phyloP scores from a whole-genome alignment of 768 basidiomycete genomes.

The Auriscalpium orientale region DNA sequence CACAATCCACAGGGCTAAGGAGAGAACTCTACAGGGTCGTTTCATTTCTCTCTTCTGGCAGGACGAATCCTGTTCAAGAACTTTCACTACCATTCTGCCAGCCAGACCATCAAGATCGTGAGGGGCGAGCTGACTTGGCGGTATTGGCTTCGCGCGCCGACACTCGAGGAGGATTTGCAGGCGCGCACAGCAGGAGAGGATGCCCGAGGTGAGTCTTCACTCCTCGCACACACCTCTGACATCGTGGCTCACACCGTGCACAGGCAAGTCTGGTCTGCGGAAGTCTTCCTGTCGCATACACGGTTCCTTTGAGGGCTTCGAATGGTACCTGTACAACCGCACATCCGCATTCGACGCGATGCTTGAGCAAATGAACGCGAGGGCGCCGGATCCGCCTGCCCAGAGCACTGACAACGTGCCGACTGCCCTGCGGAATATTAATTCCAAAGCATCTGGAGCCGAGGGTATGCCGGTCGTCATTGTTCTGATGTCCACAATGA shows the following conservation, averaged over 20 bases:
- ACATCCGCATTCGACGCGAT: constrained; percentile 88
- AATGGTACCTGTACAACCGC: constrained; percentile 90
- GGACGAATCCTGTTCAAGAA: constrained; percentile 88
- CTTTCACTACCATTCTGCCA: constrained; percentile 83
- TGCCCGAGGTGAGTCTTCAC: constrained; percentile 31
- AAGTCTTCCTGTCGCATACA: constrained; percentile 71
- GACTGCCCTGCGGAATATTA: constrained; percentile 20
- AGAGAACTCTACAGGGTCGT: constrained; percentile 36
- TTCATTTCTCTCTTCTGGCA: constrained; percentile 83
- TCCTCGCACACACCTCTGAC: background rate
- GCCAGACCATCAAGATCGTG: constrained; percentile 78
- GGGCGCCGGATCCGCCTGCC: constrained; percentile 17
- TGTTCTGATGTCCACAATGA: background rate
- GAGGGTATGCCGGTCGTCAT: constrained; percentile 17
- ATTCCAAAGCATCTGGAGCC: constrained; percentile 20
- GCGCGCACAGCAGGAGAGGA: constrained; percentile 42
- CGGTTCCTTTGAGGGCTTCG: constrained; percentile 73
- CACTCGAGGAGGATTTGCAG: constrained; percentile 63
- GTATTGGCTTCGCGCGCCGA: constrained; percentile 84
- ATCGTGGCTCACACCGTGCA: constrained; percentile 23
- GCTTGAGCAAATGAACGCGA: constrained; percentile 60
- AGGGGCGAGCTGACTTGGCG: constrained; percentile 88
- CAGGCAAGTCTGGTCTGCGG: constrained; percentile 20
- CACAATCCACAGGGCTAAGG: constrained; percentile 29
- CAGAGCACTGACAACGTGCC: constrained; percentile 15